phyloP scores from a whole-genome alignment of 2,329 filamentous ascomycete genomes.

The Colletotrichum graminicola region DNA sequence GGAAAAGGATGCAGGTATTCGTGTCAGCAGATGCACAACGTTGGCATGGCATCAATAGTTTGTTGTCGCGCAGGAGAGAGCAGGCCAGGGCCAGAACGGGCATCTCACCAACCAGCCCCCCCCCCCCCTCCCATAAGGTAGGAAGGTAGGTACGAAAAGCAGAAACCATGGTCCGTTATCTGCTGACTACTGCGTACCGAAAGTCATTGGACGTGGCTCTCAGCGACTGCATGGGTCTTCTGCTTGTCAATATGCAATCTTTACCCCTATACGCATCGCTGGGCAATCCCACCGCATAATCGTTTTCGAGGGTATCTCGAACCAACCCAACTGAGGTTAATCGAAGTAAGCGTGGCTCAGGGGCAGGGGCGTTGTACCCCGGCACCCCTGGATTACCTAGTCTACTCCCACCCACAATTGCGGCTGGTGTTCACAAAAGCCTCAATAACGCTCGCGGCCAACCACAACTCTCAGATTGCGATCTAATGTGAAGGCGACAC shows the following conservation, averaged over 20 bases:
- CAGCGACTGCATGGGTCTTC: background rate
- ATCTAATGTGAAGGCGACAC: constrained; percentile 20
- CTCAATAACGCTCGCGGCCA: constrained; percentile 13
- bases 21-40: constrained; percentile 23
- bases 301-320: constrained; percentile 4
- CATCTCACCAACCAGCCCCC: background rate
- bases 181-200: background rate
- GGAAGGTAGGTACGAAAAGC: background rate
- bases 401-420: constrained; percentile 1
- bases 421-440: constrained; percentile 29
- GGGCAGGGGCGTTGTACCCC: constrained; percentile 20
- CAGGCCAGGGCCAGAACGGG: background rate
- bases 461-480: background rate
- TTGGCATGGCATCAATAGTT: constrained; percentile 26
- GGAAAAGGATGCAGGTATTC: background rate
- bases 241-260: constrained; percentile 14
- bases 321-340: constrained; percentile 21
- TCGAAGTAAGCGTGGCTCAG: constrained; percentile 34
- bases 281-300: background rate
- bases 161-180: constrained; percentile 1
- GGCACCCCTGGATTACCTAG: constrained; percentile 28
- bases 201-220: background rate
- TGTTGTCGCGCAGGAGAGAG: background rate
- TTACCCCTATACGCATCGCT: constrained; percentile 1
- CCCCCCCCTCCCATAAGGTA: background rate